Percentiles rank a stretch among this genome's conserved stretches.
These are phyloP conservation scores for Trichothecium roseum DNA, from an alignment of 2,329 filamentous ascomycete genomes.

Conservation along the genomic window DNA sequence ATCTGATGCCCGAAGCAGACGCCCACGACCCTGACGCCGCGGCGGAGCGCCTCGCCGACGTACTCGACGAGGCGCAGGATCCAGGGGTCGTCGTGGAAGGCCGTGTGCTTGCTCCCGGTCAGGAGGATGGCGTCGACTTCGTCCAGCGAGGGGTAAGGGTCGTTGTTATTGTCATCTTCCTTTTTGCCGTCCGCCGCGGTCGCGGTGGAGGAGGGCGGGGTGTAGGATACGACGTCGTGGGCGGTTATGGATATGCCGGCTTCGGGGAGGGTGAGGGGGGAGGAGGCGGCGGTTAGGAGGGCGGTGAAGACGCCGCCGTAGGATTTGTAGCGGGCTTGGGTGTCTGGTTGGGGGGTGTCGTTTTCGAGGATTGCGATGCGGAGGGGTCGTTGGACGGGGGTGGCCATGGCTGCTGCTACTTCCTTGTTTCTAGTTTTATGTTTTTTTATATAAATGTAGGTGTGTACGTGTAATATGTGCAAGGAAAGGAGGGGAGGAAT, in stretches of 20 bases:
- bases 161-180: too few relatives aligned
- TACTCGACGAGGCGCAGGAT: slow-evolving; percentile 31
- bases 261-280: slow-evolving; percentile 8
- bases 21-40: slow-evolving; percentile 30
- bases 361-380: slow-evolving; percentile 19
- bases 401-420: too few relatives aligned
- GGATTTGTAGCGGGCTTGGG: slow-evolving; percentile 13
- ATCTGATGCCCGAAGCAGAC: slow-evolving; percentile 41
- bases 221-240: slow-evolving; percentile 17
- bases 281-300: slow-evolving; percentile 15
- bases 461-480: too few relatives aligned
- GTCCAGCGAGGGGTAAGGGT: slow-evolving; percentile 1
- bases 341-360: slow-evolving; percentile 18
- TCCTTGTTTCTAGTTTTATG: too few relatives aligned
- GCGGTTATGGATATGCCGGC: slow-evolving; percentile 14
- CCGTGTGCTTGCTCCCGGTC: slow-evolving; percentile 19
- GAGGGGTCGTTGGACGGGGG: too few relatives aligned
- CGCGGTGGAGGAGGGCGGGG: background rate
- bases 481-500: too few relatives aligned
- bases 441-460: too few relatives aligned
- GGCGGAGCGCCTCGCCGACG: slow-evolving; percentile 19
- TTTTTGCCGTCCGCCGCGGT: too few relatives aligned
- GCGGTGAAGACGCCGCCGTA: slow-evolving; percentile 21
- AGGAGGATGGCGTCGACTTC: background rate
- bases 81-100: slow-evolving; percentile 32